phyloP scores from a whole-genome alignment of 176 grass and related monocot species.

The Ensete ventricosum region DNA sequence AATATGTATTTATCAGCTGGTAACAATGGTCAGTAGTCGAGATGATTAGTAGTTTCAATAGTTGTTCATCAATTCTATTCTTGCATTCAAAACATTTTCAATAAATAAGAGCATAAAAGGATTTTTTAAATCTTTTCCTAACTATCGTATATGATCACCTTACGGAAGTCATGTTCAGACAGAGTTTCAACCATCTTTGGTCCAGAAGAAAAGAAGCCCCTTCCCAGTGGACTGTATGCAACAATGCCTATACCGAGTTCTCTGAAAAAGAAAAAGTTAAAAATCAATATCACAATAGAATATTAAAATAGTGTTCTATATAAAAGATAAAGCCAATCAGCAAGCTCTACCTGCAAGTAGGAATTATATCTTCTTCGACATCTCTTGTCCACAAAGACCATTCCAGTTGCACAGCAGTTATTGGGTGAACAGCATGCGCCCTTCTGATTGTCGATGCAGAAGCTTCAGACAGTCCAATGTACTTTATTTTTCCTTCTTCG shows the following conservation, averaged over 20 bases:
- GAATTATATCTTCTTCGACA: slow-evolving; percentile 48
- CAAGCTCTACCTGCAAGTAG: slow-evolving; percentile 48
- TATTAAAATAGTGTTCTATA: background rate
- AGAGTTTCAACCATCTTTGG: slow-evolving; percentile 29
- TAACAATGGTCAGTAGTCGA: background rate
- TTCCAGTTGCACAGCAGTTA: slow-evolving; percentile 48
- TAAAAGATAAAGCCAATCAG: background rate
- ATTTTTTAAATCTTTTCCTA: too few relatives aligned
- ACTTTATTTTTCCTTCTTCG: slow-evolving; percentile 64
- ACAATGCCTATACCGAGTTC: slow-evolving; percentile 71
- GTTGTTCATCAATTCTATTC: too few relatives aligned
- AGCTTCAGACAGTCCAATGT: slow-evolving; percentile 52
- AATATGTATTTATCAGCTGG: background rate
- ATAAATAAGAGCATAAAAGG: too few relatives aligned
- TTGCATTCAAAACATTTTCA: background rate
- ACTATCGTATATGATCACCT: slow-evolving; percentile 16
- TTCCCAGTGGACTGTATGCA: slow-evolving; percentile 55
- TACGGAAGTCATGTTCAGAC: slow-evolving; percentile 31
- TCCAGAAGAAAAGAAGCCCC: slow-evolving; percentile 44
- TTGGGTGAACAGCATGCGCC: slow-evolving; percentile 51
- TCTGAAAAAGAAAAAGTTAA: slow-evolving; percentile 13
- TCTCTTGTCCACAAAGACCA: slow-evolving; percentile 73
- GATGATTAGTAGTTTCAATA: background rate
- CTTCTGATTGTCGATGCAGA: slow-evolving; percentile 51
- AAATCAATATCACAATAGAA: background rate